These are phyloP conservation scores for Geotrichum histeridarum DNA, from an alignment of 1,139 yeast genomes.

Conservation along the genomic window DNA sequence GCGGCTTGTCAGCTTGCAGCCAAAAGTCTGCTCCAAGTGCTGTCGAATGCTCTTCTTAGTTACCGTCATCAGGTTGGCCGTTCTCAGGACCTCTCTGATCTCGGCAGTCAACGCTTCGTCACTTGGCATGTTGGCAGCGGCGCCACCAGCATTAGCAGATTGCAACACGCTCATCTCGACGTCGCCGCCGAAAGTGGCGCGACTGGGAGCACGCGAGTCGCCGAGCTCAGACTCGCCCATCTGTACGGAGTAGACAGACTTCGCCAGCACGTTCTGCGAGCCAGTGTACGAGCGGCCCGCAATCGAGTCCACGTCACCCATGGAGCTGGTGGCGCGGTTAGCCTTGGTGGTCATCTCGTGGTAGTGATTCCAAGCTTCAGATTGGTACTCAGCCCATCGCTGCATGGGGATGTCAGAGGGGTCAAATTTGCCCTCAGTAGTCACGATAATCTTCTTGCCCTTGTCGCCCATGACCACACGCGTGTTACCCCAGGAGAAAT, in stretches of 20 bases:
- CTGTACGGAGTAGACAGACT: constrained; percentile 18
- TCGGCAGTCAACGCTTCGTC: constrained; percentile 39
- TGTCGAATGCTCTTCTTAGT: constrained; percentile 39
- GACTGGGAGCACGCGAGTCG: constrained; percentile 5
- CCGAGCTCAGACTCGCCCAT: not conserved
- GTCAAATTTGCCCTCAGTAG: constrained; percentile 38
- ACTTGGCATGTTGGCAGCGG: constrained; percentile 28
- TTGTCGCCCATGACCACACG: constrained; percentile 41
- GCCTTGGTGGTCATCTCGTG: constrained; percentile 20
- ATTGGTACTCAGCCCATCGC: constrained; percentile 41
- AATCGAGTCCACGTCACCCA: not conserved
- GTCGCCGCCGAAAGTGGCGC: not conserved
- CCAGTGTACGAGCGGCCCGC: constrained; percentile 2
- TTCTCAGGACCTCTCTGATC: constrained; percentile 37
- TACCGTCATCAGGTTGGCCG: constrained; percentile 40
- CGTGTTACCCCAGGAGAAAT: constrained; percentile 43
- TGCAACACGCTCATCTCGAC: constrained; percentile 25
- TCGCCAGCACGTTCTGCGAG: constrained; percentile 17
- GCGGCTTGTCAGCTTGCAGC: constrained; percentile 34
- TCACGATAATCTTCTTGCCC: constrained; percentile 37
- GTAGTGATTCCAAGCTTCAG: constrained; percentile 33
- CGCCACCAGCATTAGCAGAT: constrained; percentile 14
- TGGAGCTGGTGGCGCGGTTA: not conserved
- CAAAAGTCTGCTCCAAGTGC: constrained; percentile 38
- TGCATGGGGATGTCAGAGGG: constrained; percentile 40